Percentiles rank a stretch among this genome's conserved stretches.
phyloP scores from a whole-genome alignment of 2,329 filamentous ascomycete genomes.

The Pseudovirgaria hyperparasitica region DNA sequence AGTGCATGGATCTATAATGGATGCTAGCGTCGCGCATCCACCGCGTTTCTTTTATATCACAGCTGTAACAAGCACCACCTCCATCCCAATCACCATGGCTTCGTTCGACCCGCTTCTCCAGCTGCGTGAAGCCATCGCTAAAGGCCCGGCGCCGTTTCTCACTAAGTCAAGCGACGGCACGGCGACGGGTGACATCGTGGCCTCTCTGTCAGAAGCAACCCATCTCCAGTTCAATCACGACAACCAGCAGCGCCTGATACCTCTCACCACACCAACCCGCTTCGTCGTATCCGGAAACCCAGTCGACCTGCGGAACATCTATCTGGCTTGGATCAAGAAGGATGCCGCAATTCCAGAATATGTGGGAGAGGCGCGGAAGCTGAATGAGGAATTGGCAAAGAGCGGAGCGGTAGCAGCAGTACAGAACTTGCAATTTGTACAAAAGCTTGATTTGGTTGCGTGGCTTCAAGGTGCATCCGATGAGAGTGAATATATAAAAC shows the following conservation, averaged over 20 bases:
- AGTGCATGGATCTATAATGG: too few relatives aligned
- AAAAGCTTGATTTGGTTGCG: constrained; percentile 80
- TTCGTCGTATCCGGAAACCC: constrained; percentile 60
- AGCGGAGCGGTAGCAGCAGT: constrained; percentile 53
- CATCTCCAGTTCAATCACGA: constrained; percentile 54
- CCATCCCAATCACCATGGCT: constrained; percentile 49
- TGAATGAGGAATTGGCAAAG: constrained; percentile 61
- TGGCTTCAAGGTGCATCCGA: constrained; percentile 79
- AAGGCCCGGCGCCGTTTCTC: constrained; percentile 56
- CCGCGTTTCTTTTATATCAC: too few relatives aligned
- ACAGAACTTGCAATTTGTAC: constrained; percentile 81
- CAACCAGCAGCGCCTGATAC: constrained; percentile 45
- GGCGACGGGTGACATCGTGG: constrained; percentile 44
- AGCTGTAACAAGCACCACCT: too few relatives aligned
- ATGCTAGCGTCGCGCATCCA: too few relatives aligned
- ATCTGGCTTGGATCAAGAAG: constrained; percentile 91
- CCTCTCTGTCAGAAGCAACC: constrained; percentile 44
- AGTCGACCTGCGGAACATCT: constrained; percentile 85
- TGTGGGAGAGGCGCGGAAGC: constrained; percentile 65
- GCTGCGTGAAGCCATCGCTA: constrained; percentile 70
- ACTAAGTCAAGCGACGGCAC: constrained; percentile 56
- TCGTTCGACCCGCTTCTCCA: constrained; percentile 65
- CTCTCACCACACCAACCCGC: constrained; percentile 64
- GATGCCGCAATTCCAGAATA: constrained; percentile 85
- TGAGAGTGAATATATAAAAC: constrained; percentile 82